Conservation (phyloP, 257 asterid species). For the Cinchona pubescens region DNA sequence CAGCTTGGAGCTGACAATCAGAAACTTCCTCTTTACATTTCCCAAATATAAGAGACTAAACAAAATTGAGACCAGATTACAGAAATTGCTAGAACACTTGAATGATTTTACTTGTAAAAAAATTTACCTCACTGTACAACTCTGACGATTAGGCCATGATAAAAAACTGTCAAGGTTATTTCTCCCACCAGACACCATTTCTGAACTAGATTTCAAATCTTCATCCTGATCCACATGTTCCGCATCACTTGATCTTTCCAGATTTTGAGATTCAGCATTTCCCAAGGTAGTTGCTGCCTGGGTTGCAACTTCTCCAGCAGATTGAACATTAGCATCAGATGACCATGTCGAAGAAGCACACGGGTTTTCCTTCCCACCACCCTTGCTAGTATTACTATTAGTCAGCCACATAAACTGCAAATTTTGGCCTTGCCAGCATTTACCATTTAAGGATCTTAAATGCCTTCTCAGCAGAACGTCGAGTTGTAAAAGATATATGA, state of each 20-base stretch:
- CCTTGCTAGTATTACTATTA: slow-evolving; percentile 28
- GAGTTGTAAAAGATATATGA: slow-evolving; percentile 59
- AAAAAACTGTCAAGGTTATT: slow-evolving; percentile 32
- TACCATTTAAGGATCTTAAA: slow-evolving; percentile 73
- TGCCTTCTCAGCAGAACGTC: slow-evolving; percentile 83
- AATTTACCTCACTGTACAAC: slow-evolving; percentile 69
- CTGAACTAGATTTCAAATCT: slow-evolving; percentile 38
- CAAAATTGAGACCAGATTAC: slow-evolving; percentile 38
- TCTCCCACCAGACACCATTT: slow-evolving; percentile 33
- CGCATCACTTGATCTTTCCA: slow-evolving; percentile 26
- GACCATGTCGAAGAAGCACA: slow-evolving; percentile 17
- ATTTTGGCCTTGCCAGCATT: slow-evolving; percentile 77
- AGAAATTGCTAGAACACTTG: slow-evolving; percentile 41
- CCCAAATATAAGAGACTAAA: slow-evolving; percentile 33
- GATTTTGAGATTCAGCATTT: slow-evolving; percentile 37
- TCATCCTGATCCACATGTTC: slow-evolving; percentile 34
- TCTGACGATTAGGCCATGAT: slow-evolving; percentile 33
- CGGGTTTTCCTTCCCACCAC: slow-evolving; percentile 24
- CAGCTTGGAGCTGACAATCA: slow-evolving; percentile 19
- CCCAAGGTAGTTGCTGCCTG: slow-evolving; percentile 24
- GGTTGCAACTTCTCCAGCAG: slow-evolving; percentile 20
- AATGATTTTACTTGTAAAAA: slow-evolving; percentile 33
- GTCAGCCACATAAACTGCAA: slow-evolving; percentile 65
- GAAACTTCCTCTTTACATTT: slow-evolving; percentile 42
- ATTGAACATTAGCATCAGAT: slow-evolving; percentile 22